Base-by-base conservation (phyloP, 2,329 filamentous ascomycete genomes). In the Aspergillus versicolor region DNA sequence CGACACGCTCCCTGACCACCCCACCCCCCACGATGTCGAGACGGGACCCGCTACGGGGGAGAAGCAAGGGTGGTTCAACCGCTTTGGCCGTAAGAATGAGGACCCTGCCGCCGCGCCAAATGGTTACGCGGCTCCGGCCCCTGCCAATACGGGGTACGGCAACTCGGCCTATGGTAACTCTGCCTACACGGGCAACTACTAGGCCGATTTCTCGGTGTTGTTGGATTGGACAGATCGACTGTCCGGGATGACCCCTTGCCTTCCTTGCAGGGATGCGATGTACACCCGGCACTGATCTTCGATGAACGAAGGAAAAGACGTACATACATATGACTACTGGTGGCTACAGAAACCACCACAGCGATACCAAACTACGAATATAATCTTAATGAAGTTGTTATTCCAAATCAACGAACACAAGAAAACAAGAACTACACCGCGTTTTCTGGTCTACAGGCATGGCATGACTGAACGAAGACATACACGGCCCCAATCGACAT, bases 21-120 rank as follows among this genome's bases (percentile, higher is more conserved):
- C 73, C 6, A 75, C 73, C 4, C 77, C 76, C 0, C 58, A 58
- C 1, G 76, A 78, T 41, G 65, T 76, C n/a, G 71, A 73, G 63
- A 59, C 67, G 38, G 68, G 62, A 7, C 59, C 63, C 24, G 59
- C 62, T 32, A 44, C 57, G 61, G 21, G 54, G 54, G 43, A 57
- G 41, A 57, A 57, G 40, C 50, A 32, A 17, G 45, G 55, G 3
- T 54, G 30, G 21, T 54, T 57, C 32, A 50, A 32, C 45, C 45
- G 50, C 12, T 57, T 57, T 12, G 30, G 44, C 8, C 44, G 50
- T 6, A 54, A 42, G 40, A 45, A 53, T 34, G 43, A 45, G 30
- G 27, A 30, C 21, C 55, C 5, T 40, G 41, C 27, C 21, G 9
- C 38, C 42, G 21, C 21, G 5, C 24, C 41, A 12, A 11, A 17